Evolutionary conservation across 371 early-diverging fungal species (phyloP).

Genomic region (Fennellomyces sp.): DNA sequence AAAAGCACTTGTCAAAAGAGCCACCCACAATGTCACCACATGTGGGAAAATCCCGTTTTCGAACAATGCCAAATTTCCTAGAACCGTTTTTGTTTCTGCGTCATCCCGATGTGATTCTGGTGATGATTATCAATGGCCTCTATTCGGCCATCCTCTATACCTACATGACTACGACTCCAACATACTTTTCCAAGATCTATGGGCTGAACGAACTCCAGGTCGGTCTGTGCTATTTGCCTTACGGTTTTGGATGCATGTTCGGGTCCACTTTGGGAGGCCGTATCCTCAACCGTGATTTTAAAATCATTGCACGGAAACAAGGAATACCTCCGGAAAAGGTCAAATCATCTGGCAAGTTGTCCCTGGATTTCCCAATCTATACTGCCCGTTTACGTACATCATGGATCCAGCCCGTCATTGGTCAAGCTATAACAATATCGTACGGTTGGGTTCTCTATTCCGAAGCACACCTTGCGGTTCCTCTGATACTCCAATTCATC

Average conservation of each 20-base stretch:
- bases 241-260: conserved; percentile 31
- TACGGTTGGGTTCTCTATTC: conserved; percentile 37
- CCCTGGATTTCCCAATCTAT: conserved; percentile 28
- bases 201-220: conserved; percentile 27
- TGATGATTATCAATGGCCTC: conserved; percentile 21
- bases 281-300: conserved; percentile 37
- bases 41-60: background rate
- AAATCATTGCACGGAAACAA: conserved; percentile 12
- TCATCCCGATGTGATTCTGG: conserved; percentile 16
- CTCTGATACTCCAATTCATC: conserved; percentile 32
- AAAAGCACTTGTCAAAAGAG: background rate
- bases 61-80: conserved; percentile 6
- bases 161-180: conserved; percentile 27
- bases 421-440: conserved; percentile 17
- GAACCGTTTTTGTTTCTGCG: conserved; percentile 19
- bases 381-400: conserved; percentile 28
- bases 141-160: conserved; percentile 21
- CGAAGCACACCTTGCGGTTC: conserved; percentile 25
- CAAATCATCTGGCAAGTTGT: conserved; percentile 12
- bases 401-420: conserved; percentile 19
- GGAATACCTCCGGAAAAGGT: conserved; percentile 5
- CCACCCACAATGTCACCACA: background rate
- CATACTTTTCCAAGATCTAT: conserved; percentile 24
- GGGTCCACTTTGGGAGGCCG: conserved; percentile 30
- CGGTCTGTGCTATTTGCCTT: conserved; percentile 36